Base-by-base conservation (phyloP, 2,329 filamentous ascomycete species). In the Tolypocladium tundrense region DNA sequence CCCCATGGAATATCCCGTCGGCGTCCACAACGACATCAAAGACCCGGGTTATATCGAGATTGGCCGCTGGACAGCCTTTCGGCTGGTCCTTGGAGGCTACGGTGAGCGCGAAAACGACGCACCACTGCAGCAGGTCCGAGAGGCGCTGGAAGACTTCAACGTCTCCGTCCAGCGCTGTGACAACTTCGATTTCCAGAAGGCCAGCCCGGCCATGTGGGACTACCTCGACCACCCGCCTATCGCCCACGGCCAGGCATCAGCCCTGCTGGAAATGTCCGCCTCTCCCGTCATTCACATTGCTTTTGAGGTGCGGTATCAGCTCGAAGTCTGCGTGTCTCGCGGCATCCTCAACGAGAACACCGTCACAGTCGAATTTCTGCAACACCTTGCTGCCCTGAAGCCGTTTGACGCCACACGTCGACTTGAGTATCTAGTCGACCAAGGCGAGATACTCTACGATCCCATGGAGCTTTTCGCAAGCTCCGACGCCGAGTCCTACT, bases 281-380 rank as follows among this genome's bases (percentile, higher is more conserved):
- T 50, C 59, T 8, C 54, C 57, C 6, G 55, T 60, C n/a, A 56
- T 70, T 13, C 65, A 70, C 37, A 76, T 93, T 4, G 75, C 83
- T 0, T 97, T 91, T 60, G 74, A 84, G 1, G 83, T 96, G 1
- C 83, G 90, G 19, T 99, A 97, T 67, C 91, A 96, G 69, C 81
- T 99, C 0, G 93, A 99, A 70, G 92, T 91, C 0, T 97, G 93
- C 68, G 79, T 97, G n/a, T 96, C 92, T 0, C 83, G 88, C 35
- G 85, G 86, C 0, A 78, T 85, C 31, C 74, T 99, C 14, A 87
- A 87, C 56, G 93, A 97, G 69, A 83, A 90, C 67, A 88, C 82
- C 53, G 80, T 97, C 51, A 80, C 77, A 1, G 69, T 72, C 1
- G 78, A 83, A 3, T 97, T 97, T 62, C 73, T 96, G 2, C 68